These are phyloP conservation scores for Kandelia obovata DNA, from an alignment of 345 rosid genomes.

Conservation along the genomic window DNA sequence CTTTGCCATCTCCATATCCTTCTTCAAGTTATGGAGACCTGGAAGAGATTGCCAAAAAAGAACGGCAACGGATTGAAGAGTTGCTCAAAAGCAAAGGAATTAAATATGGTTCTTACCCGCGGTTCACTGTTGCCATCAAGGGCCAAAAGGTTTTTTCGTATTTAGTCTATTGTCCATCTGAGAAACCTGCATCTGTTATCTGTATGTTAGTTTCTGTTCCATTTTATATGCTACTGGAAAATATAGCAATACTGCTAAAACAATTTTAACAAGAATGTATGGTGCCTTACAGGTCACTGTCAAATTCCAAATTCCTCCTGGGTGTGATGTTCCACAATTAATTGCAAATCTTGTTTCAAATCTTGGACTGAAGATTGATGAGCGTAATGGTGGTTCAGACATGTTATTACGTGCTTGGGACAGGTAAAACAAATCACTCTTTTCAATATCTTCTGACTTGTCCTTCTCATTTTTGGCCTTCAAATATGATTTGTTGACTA, in stretches of 20 bases:
- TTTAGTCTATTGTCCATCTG: background rate
- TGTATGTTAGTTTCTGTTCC: background rate
- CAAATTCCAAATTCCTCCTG: slow-evolving; percentile 76
- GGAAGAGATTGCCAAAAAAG: slow-evolving; percentile 67
- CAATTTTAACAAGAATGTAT: slow-evolving; percentile 8
- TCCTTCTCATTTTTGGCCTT: background rate
- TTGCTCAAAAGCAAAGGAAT: slow-evolving; percentile 54
- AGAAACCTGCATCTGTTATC: background rate
- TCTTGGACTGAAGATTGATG: slow-evolving; percentile 72
- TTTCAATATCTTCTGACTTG: background rate
- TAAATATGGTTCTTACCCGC: slow-evolving; percentile 56
- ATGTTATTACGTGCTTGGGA: slow-evolving; percentile 89
- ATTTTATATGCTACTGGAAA: background rate
- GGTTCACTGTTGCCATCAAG: slow-evolving; percentile 66
- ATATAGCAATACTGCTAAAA: background rate
- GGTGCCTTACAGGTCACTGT: slow-evolving; percentile 53
- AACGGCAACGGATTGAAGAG: slow-evolving; percentile 60
- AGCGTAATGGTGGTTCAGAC: slow-evolving; percentile 69
- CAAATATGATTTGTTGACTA: background rate
- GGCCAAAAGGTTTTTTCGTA: slow-evolving; percentile 69
- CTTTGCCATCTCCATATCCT: slow-evolving; percentile 45
- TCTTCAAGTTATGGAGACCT: slow-evolving; percentile 46
- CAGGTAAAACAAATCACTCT: slow-evolving; percentile 41
- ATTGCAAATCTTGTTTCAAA: slow-evolving; percentile 73
- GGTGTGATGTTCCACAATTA: slow-evolving; percentile 67